phyloP scores from a whole-genome alignment of 495 filamentous ascomycete genomes.

The Hypoxylon perforatum region DNA sequence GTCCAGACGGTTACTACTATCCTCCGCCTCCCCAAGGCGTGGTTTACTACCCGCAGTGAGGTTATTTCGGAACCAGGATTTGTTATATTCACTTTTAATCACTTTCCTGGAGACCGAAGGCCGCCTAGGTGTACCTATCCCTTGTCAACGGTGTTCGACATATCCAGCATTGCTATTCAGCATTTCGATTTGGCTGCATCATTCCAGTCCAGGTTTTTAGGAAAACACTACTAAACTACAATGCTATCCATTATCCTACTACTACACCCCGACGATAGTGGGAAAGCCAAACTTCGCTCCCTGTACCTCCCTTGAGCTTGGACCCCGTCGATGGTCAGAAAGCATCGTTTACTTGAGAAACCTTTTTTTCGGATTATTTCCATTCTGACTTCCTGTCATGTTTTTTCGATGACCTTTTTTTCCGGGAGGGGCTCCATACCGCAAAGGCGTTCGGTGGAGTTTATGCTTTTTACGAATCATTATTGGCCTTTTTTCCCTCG shows the following conservation, averaged over 20 bases:
- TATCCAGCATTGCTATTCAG: constrained; percentile 12
- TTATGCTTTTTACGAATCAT: constrained; percentile 12
- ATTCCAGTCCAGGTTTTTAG: constrained; percentile 23
- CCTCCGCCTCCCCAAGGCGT: constrained; percentile 68
- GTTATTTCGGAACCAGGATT: neutral
- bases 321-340: constrained; percentile 6
- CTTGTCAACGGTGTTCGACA: constrained; percentile 11
- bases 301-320: neutral
- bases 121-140: neutral
- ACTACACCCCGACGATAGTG: constrained; percentile 22
- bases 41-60: constrained; percentile 74
- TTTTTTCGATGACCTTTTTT: constrained; percentile 23
- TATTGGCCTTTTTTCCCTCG: constrained; percentile 10
- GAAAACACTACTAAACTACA: constrained; percentile 20
- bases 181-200: constrained; percentile 18
- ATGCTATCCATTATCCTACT: constrained; percentile 20
- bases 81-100: constrained; percentile 12
- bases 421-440: constrained; percentile 31
- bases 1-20: constrained; percentile 78
- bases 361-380: constrained; percentile 24
- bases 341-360: constrained; percentile 1
- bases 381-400: constrained; percentile 24
- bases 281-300: neutral
- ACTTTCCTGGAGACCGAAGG: constrained; percentile 4
- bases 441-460: constrained; percentile 45